phyloP scores from a whole-genome alignment of 192 early-diverging fungal genomes.

The Coemansia javaensis region DNA sequence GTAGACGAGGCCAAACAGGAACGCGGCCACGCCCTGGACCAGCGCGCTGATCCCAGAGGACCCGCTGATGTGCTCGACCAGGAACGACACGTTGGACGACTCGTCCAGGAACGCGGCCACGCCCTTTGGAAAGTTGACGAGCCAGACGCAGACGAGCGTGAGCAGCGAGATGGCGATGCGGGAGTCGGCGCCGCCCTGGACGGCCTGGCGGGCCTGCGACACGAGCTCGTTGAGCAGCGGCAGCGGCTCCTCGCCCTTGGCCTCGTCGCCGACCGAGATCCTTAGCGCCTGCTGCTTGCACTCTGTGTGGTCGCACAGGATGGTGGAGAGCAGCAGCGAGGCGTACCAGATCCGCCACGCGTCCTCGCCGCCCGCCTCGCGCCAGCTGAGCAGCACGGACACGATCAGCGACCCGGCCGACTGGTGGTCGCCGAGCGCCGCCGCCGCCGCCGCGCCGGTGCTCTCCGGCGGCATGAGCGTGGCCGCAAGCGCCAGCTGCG shows the following conservation, averaged over 20 bases:
- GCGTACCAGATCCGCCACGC: constrained; percentile 90
- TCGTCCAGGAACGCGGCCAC: constrained; percentile 84
- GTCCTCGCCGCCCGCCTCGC: constrained; percentile 58
- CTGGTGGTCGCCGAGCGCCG: constrained; percentile 42
- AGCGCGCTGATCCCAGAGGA: constrained; percentile 78
- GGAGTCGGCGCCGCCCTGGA: constrained; percentile 59
- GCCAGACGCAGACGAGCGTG: constrained; percentile 78
- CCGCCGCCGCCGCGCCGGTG: constrained; percentile 1
- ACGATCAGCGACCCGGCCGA: constrained; percentile 89
- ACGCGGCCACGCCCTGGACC: constrained; percentile 87
- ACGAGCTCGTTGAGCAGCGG: constrained; percentile 86
- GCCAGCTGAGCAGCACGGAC: constrained; percentile 73
- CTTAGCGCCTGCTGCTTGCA: constrained; percentile 75
- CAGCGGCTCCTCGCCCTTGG: constrained; percentile 70
- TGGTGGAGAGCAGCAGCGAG: constrained; percentile 72
- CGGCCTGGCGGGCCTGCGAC: constrained; percentile 57
- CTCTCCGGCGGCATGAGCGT: constrained; percentile 69
- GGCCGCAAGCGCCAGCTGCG: constrained; percentile 79
- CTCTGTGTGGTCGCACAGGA: constrained; percentile 65
- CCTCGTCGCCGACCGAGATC: constrained; percentile 71
- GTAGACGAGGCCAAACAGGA: constrained; percentile 76
- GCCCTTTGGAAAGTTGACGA: constrained; percentile 72
- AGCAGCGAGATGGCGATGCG: constrained; percentile 76
- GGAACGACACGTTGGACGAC: constrained; percentile 81
- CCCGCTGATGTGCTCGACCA: constrained; percentile 87